These are phyloP conservation scores for Angomonas deanei DNA, from an alignment of 208 protist species.

Conservation along the genomic window DNA sequence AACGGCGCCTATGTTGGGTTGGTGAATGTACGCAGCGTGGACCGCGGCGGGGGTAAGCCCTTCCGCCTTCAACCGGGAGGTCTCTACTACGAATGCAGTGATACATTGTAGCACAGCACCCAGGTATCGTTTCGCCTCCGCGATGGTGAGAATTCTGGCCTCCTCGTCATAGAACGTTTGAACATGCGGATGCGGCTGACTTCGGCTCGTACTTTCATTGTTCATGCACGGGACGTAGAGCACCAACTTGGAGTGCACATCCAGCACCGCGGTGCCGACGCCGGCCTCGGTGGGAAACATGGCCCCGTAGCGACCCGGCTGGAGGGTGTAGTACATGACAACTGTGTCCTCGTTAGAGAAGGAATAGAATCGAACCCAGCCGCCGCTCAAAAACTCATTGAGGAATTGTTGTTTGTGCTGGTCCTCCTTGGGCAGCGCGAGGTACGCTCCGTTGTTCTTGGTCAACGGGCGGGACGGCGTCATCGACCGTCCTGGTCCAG, in stretches of 20 bases:
- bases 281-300: slow-evolving; percentile 79
- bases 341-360: slow-evolving; percentile 75
- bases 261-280: slow-evolving; percentile 75
- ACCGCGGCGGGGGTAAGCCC: slow-evolving; percentile 70
- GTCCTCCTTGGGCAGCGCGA: slow-evolving; percentile 68
- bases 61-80: slow-evolving; percentile 50
- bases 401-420: slow-evolving; percentile 75
- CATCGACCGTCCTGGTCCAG: neutral
- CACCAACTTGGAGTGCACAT: slow-evolving; percentile 76
- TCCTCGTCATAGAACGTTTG: slow-evolving; percentile 88
- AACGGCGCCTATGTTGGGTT: slow-evolving; percentile 55
- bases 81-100: slow-evolving; percentile 68
- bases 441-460: slow-evolving; percentile 32
- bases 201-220: slow-evolving; percentile 80
- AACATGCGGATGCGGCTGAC: slow-evolving; percentile 80
- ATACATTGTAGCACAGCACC: slow-evolving; percentile 67
- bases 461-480: slow-evolving; percentile 3
- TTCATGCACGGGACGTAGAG: slow-evolving; percentile 84
- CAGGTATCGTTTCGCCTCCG: slow-evolving; percentile 68
- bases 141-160: slow-evolving; percentile 55
- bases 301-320: slow-evolving; percentile 80
- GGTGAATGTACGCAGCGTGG: slow-evolving; percentile 75
- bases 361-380: slow-evolving; percentile 83
- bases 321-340: slow-evolving; percentile 84
- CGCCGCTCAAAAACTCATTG: slow-evolving; percentile 76